Evolutionary conservation across 768 basidiomycete genomes (phyloP).

Genomic region (Podaxis rugospora): DNA sequence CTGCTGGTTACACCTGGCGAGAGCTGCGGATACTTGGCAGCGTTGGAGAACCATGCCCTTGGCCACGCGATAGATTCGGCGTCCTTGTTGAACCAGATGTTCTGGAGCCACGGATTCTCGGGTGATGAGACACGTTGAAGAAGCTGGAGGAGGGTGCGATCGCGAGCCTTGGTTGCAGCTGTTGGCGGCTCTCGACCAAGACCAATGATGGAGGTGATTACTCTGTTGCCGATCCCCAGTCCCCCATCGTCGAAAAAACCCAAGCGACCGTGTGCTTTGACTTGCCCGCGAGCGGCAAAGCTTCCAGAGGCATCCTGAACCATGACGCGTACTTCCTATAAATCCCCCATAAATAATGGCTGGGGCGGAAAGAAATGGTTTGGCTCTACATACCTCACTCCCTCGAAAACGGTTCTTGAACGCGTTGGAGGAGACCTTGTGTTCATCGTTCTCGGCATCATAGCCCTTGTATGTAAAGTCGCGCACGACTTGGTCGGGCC

Average conservation of each 20-base stretch:
- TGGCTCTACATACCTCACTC: slow-evolving; percentile 30
- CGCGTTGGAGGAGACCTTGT: slow-evolving; percentile 28
- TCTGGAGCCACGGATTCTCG: slow-evolving; percentile 44
- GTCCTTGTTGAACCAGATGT: slow-evolving; percentile 40
- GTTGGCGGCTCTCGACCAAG: slow-evolving; percentile 55
- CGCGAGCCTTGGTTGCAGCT: slow-evolving; percentile 47
- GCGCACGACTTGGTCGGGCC: slow-evolving; percentile 41
- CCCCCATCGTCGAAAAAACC: slow-evolving; percentile 20
- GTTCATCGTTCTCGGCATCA: slow-evolving; percentile 11
- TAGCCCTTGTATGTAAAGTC: slow-evolving; percentile 24
- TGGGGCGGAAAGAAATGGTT: neutral
- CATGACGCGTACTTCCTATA: slow-evolving; percentile 25
- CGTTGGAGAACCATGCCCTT: slow-evolving; percentile 25
- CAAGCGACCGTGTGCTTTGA: slow-evolving; percentile 35
- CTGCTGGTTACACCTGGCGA: neutral
- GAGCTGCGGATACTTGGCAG: neutral
- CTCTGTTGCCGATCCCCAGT: slow-evolving; percentile 12
- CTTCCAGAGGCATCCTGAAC: slow-evolving; percentile 24
- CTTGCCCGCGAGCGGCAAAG: slow-evolving; percentile 38
- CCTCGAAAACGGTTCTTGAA: slow-evolving; percentile 32
- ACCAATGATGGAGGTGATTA: slow-evolving; percentile 27
- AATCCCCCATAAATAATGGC: neutral
- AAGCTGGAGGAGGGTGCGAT: slow-evolving; percentile 33
- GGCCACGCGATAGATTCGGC: slow-evolving; percentile 35
- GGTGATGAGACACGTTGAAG: slow-evolving; percentile 35